A percentile compares a stretch with the other conserved stretches of the same genome.
Conservation (phyloP, 108 stramenopile genomes). For the Stephanodiscus triporus region DNA sequence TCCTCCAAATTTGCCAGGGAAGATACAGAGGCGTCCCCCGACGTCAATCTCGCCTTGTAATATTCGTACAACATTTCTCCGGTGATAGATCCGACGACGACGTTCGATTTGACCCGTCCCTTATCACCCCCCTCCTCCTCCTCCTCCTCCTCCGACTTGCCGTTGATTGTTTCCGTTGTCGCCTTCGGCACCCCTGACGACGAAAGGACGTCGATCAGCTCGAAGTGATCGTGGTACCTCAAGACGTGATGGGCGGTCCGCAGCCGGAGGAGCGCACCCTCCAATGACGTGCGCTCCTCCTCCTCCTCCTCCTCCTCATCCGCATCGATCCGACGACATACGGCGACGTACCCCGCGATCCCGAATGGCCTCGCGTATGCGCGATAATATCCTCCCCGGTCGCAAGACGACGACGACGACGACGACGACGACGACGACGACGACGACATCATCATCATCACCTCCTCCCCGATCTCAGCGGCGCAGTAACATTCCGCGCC, state of each 20-base stretch:
- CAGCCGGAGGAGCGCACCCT: slow-evolving; percentile 38
- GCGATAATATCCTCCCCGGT: slow-evolving; percentile 12
- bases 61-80: slow-evolving; percentile 65
- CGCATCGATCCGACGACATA: slow-evolving; percentile 20
- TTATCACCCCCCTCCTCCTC: background rate
- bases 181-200: background rate
- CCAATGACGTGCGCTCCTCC: background rate
- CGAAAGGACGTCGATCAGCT: slow-evolving; percentile 44
- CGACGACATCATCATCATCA: background rate
- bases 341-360: slow-evolving; percentile 67
- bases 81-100: slow-evolving; percentile 21
- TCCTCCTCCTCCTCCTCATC: background rate
- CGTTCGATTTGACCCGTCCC: slow-evolving; percentile 12
- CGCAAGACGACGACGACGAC: background rate
- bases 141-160: background rate
- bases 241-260: slow-evolving; percentile 65
- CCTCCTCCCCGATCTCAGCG: slow-evolving; percentile 56
- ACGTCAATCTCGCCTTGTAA: slow-evolving; percentile 53
- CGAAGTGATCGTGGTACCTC: slow-evolving; percentile 64
- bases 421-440: no score
- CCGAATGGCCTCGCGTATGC: slow-evolving; percentile 55
- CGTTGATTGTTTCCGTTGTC: background rate
- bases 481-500: slow-evolving; percentile 67
- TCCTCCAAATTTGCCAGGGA: slow-evolving; percentile 28
- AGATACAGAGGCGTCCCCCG: slow-evolving; percentile 20